These are phyloP conservation scores for Chenopodium suecicum DNA, from an alignment of 148 eudicot genomes.

Conservation along the genomic window DNA sequence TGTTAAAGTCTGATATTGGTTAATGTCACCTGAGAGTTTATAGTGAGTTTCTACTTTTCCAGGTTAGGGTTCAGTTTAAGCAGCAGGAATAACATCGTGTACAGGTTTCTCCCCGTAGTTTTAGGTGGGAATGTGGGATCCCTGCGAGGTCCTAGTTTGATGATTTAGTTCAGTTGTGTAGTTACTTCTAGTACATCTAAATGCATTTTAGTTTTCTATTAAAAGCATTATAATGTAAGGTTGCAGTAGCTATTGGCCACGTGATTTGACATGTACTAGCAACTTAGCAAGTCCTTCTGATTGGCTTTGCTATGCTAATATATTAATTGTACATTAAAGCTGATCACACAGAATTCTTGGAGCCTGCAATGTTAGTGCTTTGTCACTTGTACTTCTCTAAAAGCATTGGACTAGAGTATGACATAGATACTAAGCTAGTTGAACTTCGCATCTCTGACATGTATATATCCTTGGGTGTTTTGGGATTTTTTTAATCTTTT, in stretches of 20 bases:
- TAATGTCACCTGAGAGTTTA: background rate
- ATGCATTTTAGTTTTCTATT: background rate
- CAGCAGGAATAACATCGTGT: background rate
- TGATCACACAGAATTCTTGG: background rate
- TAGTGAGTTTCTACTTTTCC: background rate
- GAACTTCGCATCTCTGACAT: no score
- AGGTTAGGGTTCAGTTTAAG: background rate
- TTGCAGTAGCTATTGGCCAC: background rate
- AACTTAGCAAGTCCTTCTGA: no score
- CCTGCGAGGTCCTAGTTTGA: background rate
- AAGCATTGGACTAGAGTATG: background rate
- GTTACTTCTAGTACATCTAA: background rate
- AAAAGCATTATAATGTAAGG: background rate
- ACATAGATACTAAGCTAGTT: background rate
- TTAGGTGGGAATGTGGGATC: background rate
- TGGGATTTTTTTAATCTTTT: background rate
- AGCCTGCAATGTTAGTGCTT: background rate
- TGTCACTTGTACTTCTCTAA: background rate
- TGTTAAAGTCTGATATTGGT: background rate
- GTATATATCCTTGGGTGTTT: background rate
- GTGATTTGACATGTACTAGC: background rate
- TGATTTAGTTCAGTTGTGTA: no score
- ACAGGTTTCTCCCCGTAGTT: background rate
- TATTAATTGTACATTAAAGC: background rate
- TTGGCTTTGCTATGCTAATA: background rate